phyloP scores from a whole-genome alignment of 805 yeast genomes.

The Peterozyma toletana region DNA sequence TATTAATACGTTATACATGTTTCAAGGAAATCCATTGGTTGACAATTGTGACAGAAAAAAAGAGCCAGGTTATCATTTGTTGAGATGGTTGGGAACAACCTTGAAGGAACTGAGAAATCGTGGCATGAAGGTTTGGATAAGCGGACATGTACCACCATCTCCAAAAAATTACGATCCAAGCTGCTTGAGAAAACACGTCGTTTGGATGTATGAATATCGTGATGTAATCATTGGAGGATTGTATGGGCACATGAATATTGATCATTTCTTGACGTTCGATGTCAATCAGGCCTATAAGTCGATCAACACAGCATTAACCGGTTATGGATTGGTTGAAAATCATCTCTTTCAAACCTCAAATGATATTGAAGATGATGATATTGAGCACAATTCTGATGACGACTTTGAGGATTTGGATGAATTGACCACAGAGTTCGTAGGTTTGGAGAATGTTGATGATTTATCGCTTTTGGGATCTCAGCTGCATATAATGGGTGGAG shows the following conservation, averaged over 20 bases:
- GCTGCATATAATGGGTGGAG: constrained; percentile 46
- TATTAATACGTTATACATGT: constrained; percentile 70
- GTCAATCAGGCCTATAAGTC: constrained; percentile 59
- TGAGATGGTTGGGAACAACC: constrained; percentile 72
- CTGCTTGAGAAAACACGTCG: constrained; percentile 67
- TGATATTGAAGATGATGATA: constrained; percentile 18
- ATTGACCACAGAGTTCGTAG: constrained; percentile 1
- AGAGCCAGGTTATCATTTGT: constrained; percentile 74
- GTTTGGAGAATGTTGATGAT: constrained; percentile 22
- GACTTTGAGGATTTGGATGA: constrained; percentile 17
- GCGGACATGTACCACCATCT: constrained; percentile 87
- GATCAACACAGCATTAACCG: constrained; percentile 18
- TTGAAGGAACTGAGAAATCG: constrained; percentile 66
- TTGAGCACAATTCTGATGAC: constrained; percentile 13
- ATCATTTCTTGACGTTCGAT: constrained; percentile 77
- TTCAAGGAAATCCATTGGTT: constrained; percentile 72
- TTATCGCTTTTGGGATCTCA: constrained; percentile 21
- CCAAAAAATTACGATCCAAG: constrained; percentile 68
- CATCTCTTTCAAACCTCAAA: background rate
- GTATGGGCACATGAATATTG: constrained; percentile 87
- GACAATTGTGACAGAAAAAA: constrained; percentile 68
- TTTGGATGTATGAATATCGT: constrained; percentile 80
- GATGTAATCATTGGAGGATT: constrained; percentile 80
- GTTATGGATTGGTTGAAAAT: constrained; percentile 15
- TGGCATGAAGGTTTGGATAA: constrained; percentile 78